Percentiles rank a stretch among this genome's conserved stretches.
phyloP scores from a whole-genome alignment of 768 basidiomycete species.

The Leccinum longicurvipes region DNA sequence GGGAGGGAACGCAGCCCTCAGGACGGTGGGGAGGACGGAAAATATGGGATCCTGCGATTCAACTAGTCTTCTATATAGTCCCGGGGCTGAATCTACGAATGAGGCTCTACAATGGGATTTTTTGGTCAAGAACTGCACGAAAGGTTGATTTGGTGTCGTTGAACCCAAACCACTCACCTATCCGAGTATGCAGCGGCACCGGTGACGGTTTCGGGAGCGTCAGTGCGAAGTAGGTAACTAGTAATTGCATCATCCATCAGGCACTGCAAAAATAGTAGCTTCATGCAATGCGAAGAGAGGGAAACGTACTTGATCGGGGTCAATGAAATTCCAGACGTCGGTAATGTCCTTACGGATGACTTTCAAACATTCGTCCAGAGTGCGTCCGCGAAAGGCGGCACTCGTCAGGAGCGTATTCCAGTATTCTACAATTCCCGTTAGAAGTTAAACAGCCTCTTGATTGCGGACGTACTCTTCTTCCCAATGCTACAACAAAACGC shows the following conservation, averaged over 20 bases:
- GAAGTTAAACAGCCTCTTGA: not conserved
- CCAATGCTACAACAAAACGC: not conserved
- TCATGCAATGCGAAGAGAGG: not conserved
- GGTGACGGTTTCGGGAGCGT: too few relatives aligned
- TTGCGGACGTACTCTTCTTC: not conserved
- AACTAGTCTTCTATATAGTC: not conserved
- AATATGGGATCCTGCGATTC: not conserved
- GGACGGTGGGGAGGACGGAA: not conserved
- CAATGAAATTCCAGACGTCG: not conserved
- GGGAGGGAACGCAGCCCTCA: not conserved
- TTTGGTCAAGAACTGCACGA: not conserved
- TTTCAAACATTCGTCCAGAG: not conserved
- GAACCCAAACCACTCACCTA: not conserved
- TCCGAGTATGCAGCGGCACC: not conserved
- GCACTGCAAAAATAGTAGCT: not conserved
- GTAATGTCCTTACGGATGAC: not conserved
- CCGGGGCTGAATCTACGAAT: not conserved
- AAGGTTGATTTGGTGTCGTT: not conserved
- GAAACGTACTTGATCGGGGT: not conserved
- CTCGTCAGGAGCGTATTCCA: not conserved
- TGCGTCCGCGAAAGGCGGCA: not conserved
- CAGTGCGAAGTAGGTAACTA: not conserved
- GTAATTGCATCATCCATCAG: not conserved
- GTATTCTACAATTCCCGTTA: not conserved
- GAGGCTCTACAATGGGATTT: slow-evolving; percentile 2